Evolutionary conservation across 306 rosid species (phyloP).

Genomic region (Glycyrrhiza uralensis): DNA sequence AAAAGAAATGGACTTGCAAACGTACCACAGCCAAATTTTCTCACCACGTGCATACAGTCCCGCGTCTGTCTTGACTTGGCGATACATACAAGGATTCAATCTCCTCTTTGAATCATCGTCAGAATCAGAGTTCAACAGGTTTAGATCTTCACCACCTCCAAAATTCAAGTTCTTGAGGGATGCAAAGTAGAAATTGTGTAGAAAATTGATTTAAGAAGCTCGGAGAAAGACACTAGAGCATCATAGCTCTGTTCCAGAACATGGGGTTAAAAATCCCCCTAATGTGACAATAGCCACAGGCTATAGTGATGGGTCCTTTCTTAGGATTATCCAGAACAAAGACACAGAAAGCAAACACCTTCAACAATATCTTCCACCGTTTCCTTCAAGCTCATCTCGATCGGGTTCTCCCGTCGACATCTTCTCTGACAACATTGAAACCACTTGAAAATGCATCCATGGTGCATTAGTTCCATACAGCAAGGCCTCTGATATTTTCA

Average conservation of each 20-base stretch:
- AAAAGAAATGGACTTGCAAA: too few species aligned
- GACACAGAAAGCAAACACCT: conserved; percentile 36
- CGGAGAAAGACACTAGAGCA: conserved; percentile 38
- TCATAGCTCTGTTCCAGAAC: conserved; percentile 21
- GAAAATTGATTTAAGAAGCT: conserved; percentile 66
- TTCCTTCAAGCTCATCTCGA: conserved; percentile 66
- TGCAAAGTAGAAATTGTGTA: conserved; percentile 78
- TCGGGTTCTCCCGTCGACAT: conserved; percentile 81
- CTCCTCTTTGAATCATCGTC: conserved; percentile 74
- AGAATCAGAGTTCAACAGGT: conserved; percentile 50
- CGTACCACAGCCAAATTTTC: too few species aligned
- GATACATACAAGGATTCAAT: conserved; percentile 76
- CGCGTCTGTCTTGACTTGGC: too few species aligned
- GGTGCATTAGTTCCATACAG: conserved; percentile 42
- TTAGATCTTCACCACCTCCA: conserved; percentile 83
- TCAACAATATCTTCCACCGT: conserved; percentile 34
- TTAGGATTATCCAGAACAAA: conserved; percentile 39
- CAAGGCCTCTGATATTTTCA: conserved; percentile 26
- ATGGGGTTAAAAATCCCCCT: conserved; percentile 19
- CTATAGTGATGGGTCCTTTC: conserved; percentile 41
- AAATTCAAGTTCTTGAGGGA: conserved; percentile 80
- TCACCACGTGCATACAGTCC: too few species aligned
- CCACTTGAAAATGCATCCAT: conserved; percentile 38
- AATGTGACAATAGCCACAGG: too few species aligned
- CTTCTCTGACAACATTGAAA: conserved; percentile 62